Percentiles rank a stretch among this genome's conserved stretches.
phyloP scores from a whole-genome alignment of 129 eudicot species.

The Lactuca sativa region DNA sequence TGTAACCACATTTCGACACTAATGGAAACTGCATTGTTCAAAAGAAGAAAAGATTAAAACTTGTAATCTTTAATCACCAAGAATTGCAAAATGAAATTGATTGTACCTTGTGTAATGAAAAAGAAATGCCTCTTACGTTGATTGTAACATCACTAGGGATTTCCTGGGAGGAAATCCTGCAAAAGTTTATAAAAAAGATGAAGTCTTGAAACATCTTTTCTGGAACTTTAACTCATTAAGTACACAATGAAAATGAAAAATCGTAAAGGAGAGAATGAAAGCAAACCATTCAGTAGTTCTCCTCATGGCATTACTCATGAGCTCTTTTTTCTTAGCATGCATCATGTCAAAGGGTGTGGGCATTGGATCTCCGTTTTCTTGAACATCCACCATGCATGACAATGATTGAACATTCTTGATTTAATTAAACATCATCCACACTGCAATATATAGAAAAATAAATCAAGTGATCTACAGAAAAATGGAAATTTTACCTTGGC shows the following conservation, averaged over 20 bases:
- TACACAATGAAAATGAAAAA: not conserved
- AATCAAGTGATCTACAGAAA: not conserved
- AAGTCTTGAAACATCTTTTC: slow-evolving; percentile 4
- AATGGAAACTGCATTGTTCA: slow-evolving; percentile 65
- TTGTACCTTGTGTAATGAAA: slow-evolving; percentile 88
- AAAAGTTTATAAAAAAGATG: not conserved
- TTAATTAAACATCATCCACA: slow-evolving; percentile 22
- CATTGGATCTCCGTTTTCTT: slow-evolving; percentile 35
- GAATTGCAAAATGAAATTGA: not conserved
- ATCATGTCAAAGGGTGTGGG: slow-evolving; percentile 32
- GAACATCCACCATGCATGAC: slow-evolving; percentile 48
- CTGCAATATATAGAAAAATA: slow-evolving; percentile 18
- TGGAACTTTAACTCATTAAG: not conserved
- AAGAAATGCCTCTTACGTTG: slow-evolving; percentile 58
- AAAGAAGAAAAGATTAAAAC: slow-evolving; percentile 1
- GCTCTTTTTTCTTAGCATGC: slow-evolving; percentile 63
- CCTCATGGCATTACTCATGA: slow-evolving; percentile 72
- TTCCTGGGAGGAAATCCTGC: slow-evolving; percentile 89
- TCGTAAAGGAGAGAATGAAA: not conserved
- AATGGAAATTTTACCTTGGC: slow-evolving; percentile 13
- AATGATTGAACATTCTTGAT: slow-evolving; percentile 32
- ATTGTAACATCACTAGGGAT: slow-evolving; percentile 73
- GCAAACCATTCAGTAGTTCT: slow-evolving; percentile 86
- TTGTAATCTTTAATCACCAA: slow-evolving; percentile 2
- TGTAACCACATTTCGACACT: slow-evolving; percentile 77